phyloP scores from a whole-genome alignment of 352 stramenopile genomes.

The Elongisporangium anandrum region DNA sequence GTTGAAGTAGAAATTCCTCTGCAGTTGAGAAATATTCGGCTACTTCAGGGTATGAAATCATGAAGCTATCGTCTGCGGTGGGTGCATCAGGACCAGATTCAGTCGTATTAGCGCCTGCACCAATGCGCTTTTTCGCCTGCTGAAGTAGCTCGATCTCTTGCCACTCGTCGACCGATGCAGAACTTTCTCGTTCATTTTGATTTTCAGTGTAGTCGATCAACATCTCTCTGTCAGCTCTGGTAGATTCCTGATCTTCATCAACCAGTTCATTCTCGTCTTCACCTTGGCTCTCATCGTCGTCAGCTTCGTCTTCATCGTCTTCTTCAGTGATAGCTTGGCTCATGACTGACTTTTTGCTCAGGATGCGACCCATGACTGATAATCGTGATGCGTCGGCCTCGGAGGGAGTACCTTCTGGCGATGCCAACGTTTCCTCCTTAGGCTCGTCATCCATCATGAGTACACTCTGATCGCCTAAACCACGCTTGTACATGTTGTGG shows the following conservation, averaged over 20 bases:
- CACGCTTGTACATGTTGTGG: conserved; percentile 79
- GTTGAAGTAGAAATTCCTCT: conserved; percentile 28
- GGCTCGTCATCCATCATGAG: conserved; percentile 33
- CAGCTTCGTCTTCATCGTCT: conserved; percentile 12
- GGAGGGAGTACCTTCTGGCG: not conserved
- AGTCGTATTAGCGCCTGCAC: not conserved
- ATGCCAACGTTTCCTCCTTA: not conserved
- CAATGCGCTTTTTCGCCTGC: conserved; percentile 3
- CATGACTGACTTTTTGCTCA: conserved; percentile 29
- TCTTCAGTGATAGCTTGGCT: conserved; percentile 40
- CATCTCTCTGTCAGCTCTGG: conserved; percentile 8
- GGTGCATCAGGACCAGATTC: not conserved
- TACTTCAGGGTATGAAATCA: conserved; percentile 43
- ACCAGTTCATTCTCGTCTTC: conserved; percentile 3
- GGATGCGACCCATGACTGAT: conserved; percentile 40
- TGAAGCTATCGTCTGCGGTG: not conserved
- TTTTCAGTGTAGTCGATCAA: conserved; percentile 6
- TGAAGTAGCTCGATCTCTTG: conserved; percentile 49
- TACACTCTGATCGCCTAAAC: conserved; percentile 67
- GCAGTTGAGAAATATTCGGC: conserved; percentile 36
- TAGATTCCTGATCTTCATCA: conserved; percentile 16
- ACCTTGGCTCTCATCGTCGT: conserved; percentile 15
- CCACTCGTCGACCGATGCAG: conserved; percentile 34
- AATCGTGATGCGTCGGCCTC: conserved; percentile 1
- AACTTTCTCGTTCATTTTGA: conserved; percentile 4